Percentiles rank a stretch among this genome's conserved stretches.
Evolutionary conservation across 139 green algal genomes (phyloP).

Genomic region (Chlorella sp.): DNA sequence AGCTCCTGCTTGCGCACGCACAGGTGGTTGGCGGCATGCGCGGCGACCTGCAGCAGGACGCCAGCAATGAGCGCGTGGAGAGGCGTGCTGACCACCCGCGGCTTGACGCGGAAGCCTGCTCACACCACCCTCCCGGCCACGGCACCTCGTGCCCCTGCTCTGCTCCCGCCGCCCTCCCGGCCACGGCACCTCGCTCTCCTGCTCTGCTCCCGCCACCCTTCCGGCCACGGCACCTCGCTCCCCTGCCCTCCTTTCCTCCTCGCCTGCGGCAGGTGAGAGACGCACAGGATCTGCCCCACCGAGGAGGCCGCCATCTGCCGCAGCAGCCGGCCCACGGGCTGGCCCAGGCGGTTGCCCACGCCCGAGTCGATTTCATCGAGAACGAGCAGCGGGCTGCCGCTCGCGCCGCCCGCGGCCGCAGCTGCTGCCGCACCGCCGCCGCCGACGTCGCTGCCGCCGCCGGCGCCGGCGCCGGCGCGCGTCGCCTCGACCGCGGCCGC

Average conservation of each 20-base stretch:
- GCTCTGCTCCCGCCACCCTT: neutral
- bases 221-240: neutral
- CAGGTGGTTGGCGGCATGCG: slow-evolving; percentile 70
- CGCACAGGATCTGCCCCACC: slow-evolving; percentile 71
- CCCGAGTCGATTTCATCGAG: slow-evolving; percentile 85
- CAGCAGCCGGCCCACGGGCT: slow-evolving; percentile 65
- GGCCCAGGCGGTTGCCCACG: slow-evolving; percentile 69
- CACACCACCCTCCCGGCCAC: no score
- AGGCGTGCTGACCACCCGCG: neutral
- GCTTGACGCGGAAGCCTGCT: neutral
- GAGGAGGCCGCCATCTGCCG: slow-evolving; percentile 49
- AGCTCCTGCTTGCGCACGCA: slow-evolving; percentile 57
- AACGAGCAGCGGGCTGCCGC: slow-evolving; percentile 60
- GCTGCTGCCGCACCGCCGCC: neutral
- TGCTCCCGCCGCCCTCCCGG: neutral
- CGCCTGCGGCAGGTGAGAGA: slow-evolving; percentile 83
- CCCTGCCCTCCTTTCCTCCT: neutral
- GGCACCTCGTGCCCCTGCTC: neutral
- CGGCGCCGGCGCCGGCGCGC: neutral
- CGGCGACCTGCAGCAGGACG: slow-evolving; percentile 65
- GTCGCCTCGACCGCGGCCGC: slow-evolving; percentile 11
- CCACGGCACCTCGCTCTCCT: neutral
- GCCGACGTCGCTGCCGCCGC: neutral
- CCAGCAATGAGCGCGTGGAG: neutral
- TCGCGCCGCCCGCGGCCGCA: neutral